A percentile compares a stretch with the other conserved stretches of the same genome.
Conservation (phyloP, 1,284 basidiomycete genomes). For the Ustilago trichophora region DNA sequence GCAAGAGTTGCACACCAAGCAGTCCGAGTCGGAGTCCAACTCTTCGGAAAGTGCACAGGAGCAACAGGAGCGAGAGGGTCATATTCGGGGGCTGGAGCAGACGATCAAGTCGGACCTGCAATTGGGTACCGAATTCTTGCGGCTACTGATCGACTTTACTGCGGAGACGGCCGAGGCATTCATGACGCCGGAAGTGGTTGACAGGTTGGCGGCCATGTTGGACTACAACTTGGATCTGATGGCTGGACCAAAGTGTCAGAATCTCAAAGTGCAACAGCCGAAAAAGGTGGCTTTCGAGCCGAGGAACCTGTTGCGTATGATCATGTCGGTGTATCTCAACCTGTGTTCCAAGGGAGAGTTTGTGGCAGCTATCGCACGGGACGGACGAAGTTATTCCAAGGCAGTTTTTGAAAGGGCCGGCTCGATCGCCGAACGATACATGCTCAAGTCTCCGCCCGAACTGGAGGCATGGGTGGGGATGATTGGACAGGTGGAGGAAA, state of each 20-base stretch:
- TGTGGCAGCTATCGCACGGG: conserved; percentile 85
- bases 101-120: conserved; percentile 85
- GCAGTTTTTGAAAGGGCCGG: conserved; percentile 85
- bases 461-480: conserved; percentile 79
- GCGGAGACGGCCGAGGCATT: conserved; percentile 90
- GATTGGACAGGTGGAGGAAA: conserved; percentile 83
- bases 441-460: conserved; percentile 82
- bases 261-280: conserved; percentile 84
- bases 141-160: conserved; percentile 89
- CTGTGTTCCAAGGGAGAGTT: conserved; percentile 83
- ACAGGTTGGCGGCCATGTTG: conserved; percentile 93
- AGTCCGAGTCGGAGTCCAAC: conserved; percentile 75
- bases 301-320: conserved; percentile 81
- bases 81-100: conserved; percentile 80
- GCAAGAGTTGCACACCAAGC: conserved; percentile 84
- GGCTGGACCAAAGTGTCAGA: conserved; percentile 81
- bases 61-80: conserved; percentile 83
- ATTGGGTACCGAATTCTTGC: conserved; percentile 86
- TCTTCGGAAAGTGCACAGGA: conserved; percentile 74
- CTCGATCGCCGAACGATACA: conserved; percentile 74
- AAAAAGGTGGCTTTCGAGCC: conserved; percentile 92
- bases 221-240: conserved; percentile 92
- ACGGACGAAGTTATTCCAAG: conserved; percentile 89
- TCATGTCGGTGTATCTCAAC: conserved; percentile 91
- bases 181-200: conserved; percentile 95